Evolutionary conservation across 495 filamentous ascomycete species (phyloP).

Genomic region (Lasiosphaeria ovina): DNA sequence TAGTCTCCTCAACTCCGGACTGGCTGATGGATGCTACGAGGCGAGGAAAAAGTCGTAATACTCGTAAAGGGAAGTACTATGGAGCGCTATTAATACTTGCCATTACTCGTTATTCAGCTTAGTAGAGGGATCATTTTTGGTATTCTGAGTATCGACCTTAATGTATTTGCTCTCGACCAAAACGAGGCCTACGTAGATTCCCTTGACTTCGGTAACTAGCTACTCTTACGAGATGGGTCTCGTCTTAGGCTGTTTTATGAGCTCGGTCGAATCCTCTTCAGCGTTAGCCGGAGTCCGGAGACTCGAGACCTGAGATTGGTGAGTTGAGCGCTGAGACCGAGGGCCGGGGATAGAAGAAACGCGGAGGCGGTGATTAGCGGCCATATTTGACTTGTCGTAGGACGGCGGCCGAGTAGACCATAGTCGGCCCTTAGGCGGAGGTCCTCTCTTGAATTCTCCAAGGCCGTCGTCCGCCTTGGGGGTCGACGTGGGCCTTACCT

Average conservation of each 20-base stretch:
- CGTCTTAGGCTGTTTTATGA: slow-evolving; percentile 59
- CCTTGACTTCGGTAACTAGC: too few relatives aligned
- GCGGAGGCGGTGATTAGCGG: slow-evolving; percentile 17
- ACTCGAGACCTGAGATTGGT: background rate
- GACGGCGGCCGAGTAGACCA: slow-evolving; percentile 30
- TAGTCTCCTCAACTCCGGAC: slow-evolving; percentile 51
- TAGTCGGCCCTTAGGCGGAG: slow-evolving; percentile 32
- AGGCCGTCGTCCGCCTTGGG: slow-evolving; percentile 19
- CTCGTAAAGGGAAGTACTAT: slow-evolving; percentile 68
- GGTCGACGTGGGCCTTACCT: slow-evolving; percentile 8
- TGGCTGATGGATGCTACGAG: slow-evolving; percentile 72
- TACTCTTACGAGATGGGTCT: slow-evolving; percentile 73
- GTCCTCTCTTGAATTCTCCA: slow-evolving; percentile 32
- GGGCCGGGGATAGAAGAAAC: slow-evolving; percentile 10
- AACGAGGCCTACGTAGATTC: too few relatives aligned
- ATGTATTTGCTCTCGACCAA: too few relatives aligned
- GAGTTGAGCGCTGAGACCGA: slow-evolving; percentile 7
- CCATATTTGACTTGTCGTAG: slow-evolving; percentile 25
- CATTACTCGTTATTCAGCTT: slow-evolving; percentile 62
- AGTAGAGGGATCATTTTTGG: slow-evolving; percentile 38
- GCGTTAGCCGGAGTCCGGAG: slow-evolving; percentile 4
- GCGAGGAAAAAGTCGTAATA: slow-evolving; percentile 79
- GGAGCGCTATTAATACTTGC: slow-evolving; percentile 70
- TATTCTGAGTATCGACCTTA: slow-evolving; percentile 61
- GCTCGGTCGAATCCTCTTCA: slow-evolving; percentile 17